phyloP scores from a whole-genome alignment of 495 filamentous ascomycete genomes.

The Lophium mytilinum region DNA sequence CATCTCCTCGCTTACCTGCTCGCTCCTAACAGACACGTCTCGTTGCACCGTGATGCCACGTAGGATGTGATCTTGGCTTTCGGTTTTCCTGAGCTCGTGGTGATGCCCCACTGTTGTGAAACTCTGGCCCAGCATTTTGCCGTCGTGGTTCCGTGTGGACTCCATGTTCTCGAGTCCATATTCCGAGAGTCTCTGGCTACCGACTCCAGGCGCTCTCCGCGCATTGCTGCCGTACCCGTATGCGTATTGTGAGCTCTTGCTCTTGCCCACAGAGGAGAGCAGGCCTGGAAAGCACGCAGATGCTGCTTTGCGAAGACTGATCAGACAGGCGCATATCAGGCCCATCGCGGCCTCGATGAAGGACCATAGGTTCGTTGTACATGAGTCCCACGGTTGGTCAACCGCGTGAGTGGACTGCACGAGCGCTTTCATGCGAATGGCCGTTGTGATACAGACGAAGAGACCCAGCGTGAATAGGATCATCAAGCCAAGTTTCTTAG shows the following conservation, averaged over 20 bases:
- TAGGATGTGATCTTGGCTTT: not conserved
- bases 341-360: conserved; percentile 12
- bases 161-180: not conserved
- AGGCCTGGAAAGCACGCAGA: not conserved
- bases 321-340: conserved; percentile 10
- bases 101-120: not conserved
- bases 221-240: not conserved
- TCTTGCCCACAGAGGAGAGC: not conserved
- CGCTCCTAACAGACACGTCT: not conserved
- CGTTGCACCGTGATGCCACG: not conserved
- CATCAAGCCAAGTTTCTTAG: conserved; percentile 4
- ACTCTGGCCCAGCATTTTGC: not conserved
- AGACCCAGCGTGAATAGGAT: conserved; percentile 7
- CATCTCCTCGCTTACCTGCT: not conserved
- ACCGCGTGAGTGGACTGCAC: not conserved
- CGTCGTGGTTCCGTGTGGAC: not conserved
- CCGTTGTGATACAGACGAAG: conserved; percentile 10
- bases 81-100: not conserved
- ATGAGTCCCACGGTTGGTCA: conserved; percentile 6
- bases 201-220: not conserved
- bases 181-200: conserved; percentile 1
- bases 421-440: conserved; percentile 13
- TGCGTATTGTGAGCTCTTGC: not conserved
- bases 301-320: conserved; percentile 1
- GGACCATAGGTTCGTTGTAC: conserved; percentile 12